phyloP scores from a whole-genome alignment of 179 eudicot genomes.

The Nepenthes alata region DNA sequence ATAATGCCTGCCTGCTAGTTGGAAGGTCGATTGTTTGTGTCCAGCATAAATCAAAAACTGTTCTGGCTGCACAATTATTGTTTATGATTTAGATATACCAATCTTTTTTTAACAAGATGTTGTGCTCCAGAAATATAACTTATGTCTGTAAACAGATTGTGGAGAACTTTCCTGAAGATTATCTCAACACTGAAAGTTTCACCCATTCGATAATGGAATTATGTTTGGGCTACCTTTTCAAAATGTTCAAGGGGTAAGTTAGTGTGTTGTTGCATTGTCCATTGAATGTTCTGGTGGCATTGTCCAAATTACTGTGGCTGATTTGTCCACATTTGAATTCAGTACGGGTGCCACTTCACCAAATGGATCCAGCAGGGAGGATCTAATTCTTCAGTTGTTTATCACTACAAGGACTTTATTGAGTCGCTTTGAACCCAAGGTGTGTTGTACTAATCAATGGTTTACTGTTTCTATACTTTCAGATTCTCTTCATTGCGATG shows the following conservation, averaged over 20 bases:
- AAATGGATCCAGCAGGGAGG: constrained; percentile 34
- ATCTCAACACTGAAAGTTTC: constrained; percentile 45
- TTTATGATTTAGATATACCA: too few relatives aligned
- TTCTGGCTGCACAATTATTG: too few relatives aligned
- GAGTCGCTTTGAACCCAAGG: constrained; percentile 41
- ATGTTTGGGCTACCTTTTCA: constrained; percentile 48
- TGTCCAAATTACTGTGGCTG: background rate
- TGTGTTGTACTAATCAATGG: constrained; percentile 12
- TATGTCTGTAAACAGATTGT: constrained; percentile 41
- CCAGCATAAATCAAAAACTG: too few relatives aligned
- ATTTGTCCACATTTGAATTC: constrained; percentile 11
- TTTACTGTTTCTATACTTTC: background rate
- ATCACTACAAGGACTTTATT: constrained; percentile 40
- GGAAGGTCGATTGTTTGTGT: too few relatives aligned
- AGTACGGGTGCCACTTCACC: constrained; percentile 24
- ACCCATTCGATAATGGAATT: constrained; percentile 47
- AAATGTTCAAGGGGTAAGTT: constrained; percentile 41
- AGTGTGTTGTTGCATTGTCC: background rate
- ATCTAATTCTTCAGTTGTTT: constrained; percentile 36
- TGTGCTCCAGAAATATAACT: background rate
- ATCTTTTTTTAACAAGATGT: too few relatives aligned
- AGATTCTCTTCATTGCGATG: background rate
- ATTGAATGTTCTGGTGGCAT: background rate
- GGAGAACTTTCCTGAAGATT: constrained; percentile 61
- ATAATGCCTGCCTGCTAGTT: too few relatives aligned